Conservation (phyloP, 2,329 filamentous ascomycete species). For the Penicillium paneum region DNA sequence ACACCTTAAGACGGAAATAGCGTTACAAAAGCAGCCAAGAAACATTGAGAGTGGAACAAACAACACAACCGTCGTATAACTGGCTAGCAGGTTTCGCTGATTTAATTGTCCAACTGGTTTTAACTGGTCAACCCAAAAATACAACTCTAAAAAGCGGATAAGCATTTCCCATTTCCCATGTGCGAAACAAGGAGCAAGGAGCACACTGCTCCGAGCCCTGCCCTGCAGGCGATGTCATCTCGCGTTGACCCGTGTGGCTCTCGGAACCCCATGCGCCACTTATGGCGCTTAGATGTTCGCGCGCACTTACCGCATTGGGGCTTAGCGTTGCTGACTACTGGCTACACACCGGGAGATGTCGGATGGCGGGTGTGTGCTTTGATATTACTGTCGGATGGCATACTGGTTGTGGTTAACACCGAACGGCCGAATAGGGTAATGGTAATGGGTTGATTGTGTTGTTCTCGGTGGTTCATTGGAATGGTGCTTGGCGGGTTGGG, state of each 20-base stretch:
- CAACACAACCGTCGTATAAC: neutral
- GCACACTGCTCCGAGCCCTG: slow-evolving; percentile 17
- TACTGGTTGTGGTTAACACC: slow-evolving; percentile 14
- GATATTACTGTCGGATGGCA: neutral
- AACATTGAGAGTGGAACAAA: neutral
- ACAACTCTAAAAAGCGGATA: neutral
- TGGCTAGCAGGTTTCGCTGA: no score
- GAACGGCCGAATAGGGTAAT: slow-evolving; percentile 16
- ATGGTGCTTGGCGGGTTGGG: neutral
- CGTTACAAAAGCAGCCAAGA: neutral
- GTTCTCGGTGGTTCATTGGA: neutral
- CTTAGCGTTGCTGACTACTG: slow-evolving; percentile 23
- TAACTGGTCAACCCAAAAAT: neutral
- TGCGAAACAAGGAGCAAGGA: slow-evolving; percentile 18
- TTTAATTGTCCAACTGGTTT: no score
- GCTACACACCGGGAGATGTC: slow-evolving; percentile 6
- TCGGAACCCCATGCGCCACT: slow-evolving; percentile 18
- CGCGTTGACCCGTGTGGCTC: slow-evolving; percentile 16
- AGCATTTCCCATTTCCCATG: neutral
- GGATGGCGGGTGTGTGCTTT: neutral
- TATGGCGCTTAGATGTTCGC: slow-evolving; percentile 12
- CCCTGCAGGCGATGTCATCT: slow-evolving; percentile 20
- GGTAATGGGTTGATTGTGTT: no score
- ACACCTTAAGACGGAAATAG: neutral
- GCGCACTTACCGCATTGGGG: neutral